These are phyloP conservation scores for Bonia amplexicaulis DNA, from an alignment of 176 grass and related monocot genomes.

Conservation along the genomic window DNA sequence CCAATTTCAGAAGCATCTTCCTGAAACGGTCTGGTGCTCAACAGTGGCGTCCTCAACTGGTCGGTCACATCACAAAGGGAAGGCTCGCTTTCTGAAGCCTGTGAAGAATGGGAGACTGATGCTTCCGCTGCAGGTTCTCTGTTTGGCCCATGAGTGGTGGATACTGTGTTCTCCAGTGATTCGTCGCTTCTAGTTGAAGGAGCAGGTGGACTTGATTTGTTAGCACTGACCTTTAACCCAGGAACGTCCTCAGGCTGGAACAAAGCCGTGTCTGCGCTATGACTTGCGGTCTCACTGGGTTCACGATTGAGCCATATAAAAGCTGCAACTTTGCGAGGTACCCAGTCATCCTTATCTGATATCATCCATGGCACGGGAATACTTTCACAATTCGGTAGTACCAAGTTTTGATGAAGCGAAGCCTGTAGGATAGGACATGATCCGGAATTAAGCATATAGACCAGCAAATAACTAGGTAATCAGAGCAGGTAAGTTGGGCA, in stretches of 20 bases:
- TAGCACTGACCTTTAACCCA: background rate
- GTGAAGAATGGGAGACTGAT: background rate
- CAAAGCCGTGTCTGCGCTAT: background rate
- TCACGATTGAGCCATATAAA: conserved; percentile 74
- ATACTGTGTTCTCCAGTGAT: too few species aligned
- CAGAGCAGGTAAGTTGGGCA: conserved; percentile 23
- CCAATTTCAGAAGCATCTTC: conserved; percentile 11
- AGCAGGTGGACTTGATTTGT: too few species aligned
- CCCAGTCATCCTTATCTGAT: conserved; percentile 85
- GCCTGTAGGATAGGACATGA: conserved; percentile 42
- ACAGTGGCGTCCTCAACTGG: conserved; percentile 31
- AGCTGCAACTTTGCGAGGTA: conserved; percentile 62
- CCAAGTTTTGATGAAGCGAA: conserved; percentile 58
- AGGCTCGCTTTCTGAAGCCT: conserved; percentile 6
- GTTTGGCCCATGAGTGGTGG: background rate
- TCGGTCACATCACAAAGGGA: background rate
- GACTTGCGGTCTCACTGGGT: conserved; percentile 18
- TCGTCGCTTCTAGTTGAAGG: too few species aligned
- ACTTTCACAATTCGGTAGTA: conserved; percentile 89
- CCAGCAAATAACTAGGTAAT: background rate
- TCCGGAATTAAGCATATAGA: conserved; percentile 10
- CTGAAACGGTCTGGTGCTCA: conserved; percentile 12
- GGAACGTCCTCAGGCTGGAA: conserved; percentile 40
- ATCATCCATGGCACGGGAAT: conserved; percentile 79
- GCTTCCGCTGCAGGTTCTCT: conserved; percentile 18